Conservation (phyloP, 257 asterid genomes). For the Misopates orontium region DNA sequence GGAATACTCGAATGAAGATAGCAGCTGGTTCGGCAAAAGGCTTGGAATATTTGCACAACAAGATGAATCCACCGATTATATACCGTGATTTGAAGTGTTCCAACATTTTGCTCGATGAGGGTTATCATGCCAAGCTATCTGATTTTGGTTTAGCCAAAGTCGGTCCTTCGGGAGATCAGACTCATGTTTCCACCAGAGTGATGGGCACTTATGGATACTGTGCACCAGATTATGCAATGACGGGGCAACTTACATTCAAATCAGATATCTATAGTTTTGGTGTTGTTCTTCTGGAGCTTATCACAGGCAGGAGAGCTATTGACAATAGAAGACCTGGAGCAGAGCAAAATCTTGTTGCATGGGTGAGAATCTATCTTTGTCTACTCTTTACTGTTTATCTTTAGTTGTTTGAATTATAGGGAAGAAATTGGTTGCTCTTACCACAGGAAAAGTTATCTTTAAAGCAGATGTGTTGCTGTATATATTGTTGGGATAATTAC, state of each 20-base stretch:
- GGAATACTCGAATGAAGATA: conserved; percentile 48
- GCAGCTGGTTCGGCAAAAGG: conserved; percentile 55
- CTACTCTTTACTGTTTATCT: background rate
- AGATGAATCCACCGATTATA: conserved; percentile 51
- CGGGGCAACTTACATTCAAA: conserved; percentile 52
- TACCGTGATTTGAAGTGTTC: conserved; percentile 57
- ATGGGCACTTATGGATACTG: conserved; percentile 57
- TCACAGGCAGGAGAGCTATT: conserved; percentile 43
- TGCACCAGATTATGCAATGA: conserved; percentile 53
- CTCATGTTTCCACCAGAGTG: conserved; percentile 52
- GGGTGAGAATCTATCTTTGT: conserved; percentile 35
- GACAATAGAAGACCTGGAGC: conserved; percentile 29
- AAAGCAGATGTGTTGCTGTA: no score
- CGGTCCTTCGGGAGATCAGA: conserved; percentile 44
- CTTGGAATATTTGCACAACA: conserved; percentile 44
- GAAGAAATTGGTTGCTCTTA: background rate
- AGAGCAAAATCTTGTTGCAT: conserved; percentile 39
- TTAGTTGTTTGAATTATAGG: background rate
- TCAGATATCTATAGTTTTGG: conserved; percentile 54
- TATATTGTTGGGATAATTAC: no score
- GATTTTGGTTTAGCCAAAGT: conserved; percentile 55
- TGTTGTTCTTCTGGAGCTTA: conserved; percentile 47
- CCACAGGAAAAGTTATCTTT: no score
- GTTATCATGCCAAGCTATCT: conserved; percentile 40
- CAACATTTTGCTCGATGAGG: conserved; percentile 49